Conservation (phyloP, 768 basidiomycete genomes). For the Trametes cubensis region DNA sequence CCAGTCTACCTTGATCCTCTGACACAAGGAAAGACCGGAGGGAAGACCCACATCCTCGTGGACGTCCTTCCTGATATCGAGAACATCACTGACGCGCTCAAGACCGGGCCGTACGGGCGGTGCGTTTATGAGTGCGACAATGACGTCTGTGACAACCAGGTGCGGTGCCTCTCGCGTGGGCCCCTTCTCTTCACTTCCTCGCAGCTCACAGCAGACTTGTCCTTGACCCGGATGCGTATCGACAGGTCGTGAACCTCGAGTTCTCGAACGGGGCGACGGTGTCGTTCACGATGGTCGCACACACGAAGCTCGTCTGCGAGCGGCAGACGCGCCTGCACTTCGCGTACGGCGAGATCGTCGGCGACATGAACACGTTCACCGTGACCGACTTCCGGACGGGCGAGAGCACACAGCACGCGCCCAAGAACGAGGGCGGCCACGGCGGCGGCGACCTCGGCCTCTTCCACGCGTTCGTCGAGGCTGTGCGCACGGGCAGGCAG, state of each 20-base stretch:
- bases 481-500: slow-evolving; percentile 68
- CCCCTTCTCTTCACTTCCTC: no score
- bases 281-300: slow-evolving; percentile 90
- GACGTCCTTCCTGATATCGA: slow-evolving; percentile 89
- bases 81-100: slow-evolving; percentile 75
- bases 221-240: neutral
- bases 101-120: slow-evolving; percentile 9
- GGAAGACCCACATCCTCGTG: slow-evolving; percentile 71
- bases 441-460: slow-evolving; percentile 85
- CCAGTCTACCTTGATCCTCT: slow-evolving; percentile 85
- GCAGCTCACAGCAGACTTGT: neutral
- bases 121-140: no score
- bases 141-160: slow-evolving; percentile 12
- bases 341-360: slow-evolving; percentile 83
- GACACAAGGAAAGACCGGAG: slow-evolving; percentile 50
- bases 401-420: slow-evolving; percentile 47
- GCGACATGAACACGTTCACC: slow-evolving; percentile 77
- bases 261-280: slow-evolving; percentile 81
- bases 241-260: slow-evolving; percentile 81
- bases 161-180: neutral
- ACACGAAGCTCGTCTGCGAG: slow-evolving; percentile 75
- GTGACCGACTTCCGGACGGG: slow-evolving; percentile 75
- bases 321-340: slow-evolving; percentile 88
- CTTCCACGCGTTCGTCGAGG: slow-evolving; percentile 74
- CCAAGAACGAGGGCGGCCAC: slow-evolving; percentile 66